A percentile compares a stretch with the other conserved stretches of the same genome.
These are phyloP conservation scores for Parsonsia alboflavescens DNA, from an alignment of 257 asterid genomes.

Conservation along the genomic window DNA sequence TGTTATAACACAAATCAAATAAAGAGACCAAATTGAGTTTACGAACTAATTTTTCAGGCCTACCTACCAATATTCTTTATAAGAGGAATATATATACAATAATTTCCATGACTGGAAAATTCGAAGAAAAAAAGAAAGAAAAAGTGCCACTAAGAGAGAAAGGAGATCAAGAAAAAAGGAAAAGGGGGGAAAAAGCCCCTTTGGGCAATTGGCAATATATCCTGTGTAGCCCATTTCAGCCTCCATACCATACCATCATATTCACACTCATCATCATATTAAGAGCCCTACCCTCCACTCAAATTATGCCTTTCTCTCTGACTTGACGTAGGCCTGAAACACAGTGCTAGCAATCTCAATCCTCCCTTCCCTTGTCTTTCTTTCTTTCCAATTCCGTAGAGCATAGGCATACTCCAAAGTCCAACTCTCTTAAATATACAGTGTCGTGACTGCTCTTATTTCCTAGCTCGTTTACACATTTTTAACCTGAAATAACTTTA, in stretches of 20 bases:
- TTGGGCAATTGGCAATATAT: background rate
- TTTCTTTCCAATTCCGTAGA: background rate
- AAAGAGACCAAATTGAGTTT: too few species aligned
- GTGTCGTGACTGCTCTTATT: background rate
- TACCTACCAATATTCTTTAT: constrained; percentile 2
- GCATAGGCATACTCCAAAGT: background rate
- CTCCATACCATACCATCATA: background rate
- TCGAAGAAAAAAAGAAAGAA: background rate
- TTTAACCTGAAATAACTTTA: too few species aligned
- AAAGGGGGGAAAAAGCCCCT: background rate
- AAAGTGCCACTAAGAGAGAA: background rate
- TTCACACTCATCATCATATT: background rate
- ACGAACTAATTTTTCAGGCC: too few species aligned
- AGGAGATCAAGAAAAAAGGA: too few species aligned
- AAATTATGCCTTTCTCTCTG: constrained; percentile 9
- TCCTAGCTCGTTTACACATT: background rate
- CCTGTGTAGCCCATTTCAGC: constrained; percentile 11
- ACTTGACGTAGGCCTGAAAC: constrained; percentile 10
- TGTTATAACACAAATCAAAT: too few species aligned
- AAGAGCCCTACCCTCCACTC: background rate
- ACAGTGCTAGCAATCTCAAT: constrained; percentile 8
- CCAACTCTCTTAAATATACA: background rate
- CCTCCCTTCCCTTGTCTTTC: background rate
- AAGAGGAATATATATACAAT: background rate
- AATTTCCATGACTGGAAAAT: background rate